Conservation (phyloP, 169 alveolate genomes). For the Plasmodium knowlesi region DNA sequence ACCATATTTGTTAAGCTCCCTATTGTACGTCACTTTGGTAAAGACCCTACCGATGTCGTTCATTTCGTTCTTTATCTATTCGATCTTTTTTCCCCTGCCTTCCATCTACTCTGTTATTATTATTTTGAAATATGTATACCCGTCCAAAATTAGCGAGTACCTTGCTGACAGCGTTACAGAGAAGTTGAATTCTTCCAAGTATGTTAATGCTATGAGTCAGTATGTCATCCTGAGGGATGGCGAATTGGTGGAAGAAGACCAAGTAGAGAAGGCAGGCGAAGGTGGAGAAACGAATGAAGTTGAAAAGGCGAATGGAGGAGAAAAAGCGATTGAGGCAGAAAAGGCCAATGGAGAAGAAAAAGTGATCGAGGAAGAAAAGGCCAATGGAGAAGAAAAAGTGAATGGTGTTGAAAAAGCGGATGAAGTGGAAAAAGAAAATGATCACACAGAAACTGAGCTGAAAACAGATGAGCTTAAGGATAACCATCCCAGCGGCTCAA, state of each 20-base stretch:
- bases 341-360: not conserved
- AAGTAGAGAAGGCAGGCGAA: not conserved
- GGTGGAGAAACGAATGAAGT: not conserved
- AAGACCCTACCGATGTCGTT: constrained; percentile 27
- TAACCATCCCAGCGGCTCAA: not conserved
- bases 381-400: not conserved
- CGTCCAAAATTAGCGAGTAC: constrained; percentile 17
- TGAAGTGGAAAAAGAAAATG: not conserved
- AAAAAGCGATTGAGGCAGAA: not conserved
- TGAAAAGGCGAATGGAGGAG: not conserved
- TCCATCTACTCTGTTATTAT: constrained; percentile 50
- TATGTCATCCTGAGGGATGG: not conserved
- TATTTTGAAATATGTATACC: constrained; percentile 33
- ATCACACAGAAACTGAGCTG: not conserved
- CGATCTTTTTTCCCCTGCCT: constrained; percentile 52
- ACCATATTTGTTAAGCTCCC: constrained; percentile 45
- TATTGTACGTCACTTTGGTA: constrained; percentile 32
- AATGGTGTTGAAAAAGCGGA: not conserved
- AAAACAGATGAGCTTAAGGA: not conserved
- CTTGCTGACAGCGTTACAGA: not conserved
- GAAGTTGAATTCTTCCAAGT: not conserved
- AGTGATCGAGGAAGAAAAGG: not conserved
- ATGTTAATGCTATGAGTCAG: not conserved
- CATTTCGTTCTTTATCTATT: constrained; percentile 50
- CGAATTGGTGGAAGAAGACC: not conserved